phyloP scores from a whole-genome alignment of 106 monocot species.

The Chionographis japonica region DNA sequence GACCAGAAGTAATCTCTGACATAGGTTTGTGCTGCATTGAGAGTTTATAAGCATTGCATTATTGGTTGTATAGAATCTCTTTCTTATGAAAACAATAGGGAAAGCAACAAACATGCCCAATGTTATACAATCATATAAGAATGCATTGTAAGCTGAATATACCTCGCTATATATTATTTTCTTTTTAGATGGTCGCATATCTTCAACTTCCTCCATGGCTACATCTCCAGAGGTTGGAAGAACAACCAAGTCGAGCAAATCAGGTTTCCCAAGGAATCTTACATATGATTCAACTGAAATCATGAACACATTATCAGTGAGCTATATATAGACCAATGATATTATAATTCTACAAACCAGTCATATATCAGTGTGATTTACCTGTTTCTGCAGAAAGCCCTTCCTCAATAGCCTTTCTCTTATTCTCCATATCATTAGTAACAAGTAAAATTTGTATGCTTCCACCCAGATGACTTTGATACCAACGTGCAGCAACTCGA shows the following conservation, averaged over 20 bases:
- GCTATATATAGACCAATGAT: background rate
- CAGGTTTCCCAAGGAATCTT: conserved; percentile 75
- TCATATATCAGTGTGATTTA: background rate
- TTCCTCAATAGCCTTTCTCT: conserved; percentile 76
- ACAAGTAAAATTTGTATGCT: conserved; percentile 59
- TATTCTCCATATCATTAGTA: conserved; percentile 96
- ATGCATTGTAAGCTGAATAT: background rate
- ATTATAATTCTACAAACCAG: background rate
- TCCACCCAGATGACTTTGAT: conserved; percentile 74
- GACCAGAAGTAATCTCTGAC: conserved; percentile 90
- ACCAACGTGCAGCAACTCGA: conserved; percentile 91
- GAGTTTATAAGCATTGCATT: conserved; percentile 1
- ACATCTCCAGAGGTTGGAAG: conserved; percentile 56
- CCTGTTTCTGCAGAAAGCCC: conserved; percentile 89
- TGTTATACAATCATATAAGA: too few species aligned
- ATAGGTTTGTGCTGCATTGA: conserved; percentile 91
- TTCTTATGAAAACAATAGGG: too few species aligned
- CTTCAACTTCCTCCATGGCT: conserved; percentile 71
- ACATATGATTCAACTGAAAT: conserved; percentile 92
- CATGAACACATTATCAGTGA: conserved; percentile 12
- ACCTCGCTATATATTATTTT: conserved; percentile 85
- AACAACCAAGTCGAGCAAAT: conserved; percentile 75
- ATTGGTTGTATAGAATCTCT: too few species aligned
- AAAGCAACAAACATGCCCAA: too few species aligned
- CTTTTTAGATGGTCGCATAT: conserved; percentile 89